Evolutionary conservation across 2,329 filamentous ascomycete genomes (phyloP), one percentile per base, ranked within the genome.

Genomic region (Bipolaris bicolor): DNA sequence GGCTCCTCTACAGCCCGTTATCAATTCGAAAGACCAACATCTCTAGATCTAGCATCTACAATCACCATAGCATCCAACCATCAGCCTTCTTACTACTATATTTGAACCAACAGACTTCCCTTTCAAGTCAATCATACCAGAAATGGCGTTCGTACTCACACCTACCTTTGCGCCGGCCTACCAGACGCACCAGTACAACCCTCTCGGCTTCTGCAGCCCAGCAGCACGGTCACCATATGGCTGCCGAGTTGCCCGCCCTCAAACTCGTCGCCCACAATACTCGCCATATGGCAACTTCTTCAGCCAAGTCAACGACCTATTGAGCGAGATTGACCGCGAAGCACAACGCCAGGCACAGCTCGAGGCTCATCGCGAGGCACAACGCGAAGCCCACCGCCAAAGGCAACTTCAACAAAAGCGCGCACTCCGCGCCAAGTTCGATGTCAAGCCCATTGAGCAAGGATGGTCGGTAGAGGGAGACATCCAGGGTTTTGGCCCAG

Each of bases 91-190:
- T 16, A 51, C 3, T 49, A 46, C 37, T 10, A 31, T 13, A 31
- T 60, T 49, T 29, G 11, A 55, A 18, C 7, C 43, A 45, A 41
- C 36, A 43, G 56, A n/a, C 22, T 43, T 18, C 36, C 11, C 48
- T 45, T 54, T 18, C 18, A 33, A 47, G 55, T 48, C 37, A 52
- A 58, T 41, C 15, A 45, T 9, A 24, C 11, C 46, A 62, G 47
- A 57, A 69, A 76, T 75, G 72, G 72, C 72, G 16, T 75, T 71
- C 54, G 59, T 76, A 57, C 63, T 76, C 26, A 71, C 68, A 15
- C 72, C 72, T 9, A 68, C 65, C 11, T 70, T 75, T 47, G 65
- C 63, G n/a, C 71, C 72, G 24, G 64, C 68, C 57, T 71, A 72
- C 43, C 64, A 70, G 53, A 58, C 61, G 31, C 64, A 63, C 33